Evolutionary conservation across 116 monocot genomes (phyloP).

Genomic region (Iris pallida): DNA sequence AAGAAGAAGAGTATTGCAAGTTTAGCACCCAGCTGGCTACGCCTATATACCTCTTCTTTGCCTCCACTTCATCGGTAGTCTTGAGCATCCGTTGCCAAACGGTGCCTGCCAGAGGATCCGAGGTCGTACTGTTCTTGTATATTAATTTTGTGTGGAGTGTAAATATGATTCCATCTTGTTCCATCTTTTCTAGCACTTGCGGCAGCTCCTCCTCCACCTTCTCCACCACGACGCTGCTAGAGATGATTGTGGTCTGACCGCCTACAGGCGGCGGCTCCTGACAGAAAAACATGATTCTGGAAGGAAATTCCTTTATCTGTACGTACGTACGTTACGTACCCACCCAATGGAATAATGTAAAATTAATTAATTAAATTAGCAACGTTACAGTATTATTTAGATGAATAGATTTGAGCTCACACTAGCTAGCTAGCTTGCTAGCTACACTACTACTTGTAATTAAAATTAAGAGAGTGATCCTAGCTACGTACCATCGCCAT

Average conservation of each 20-base stretch:
- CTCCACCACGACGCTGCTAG: constrained; percentile 5
- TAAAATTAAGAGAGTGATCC: no score
- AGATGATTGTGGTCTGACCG: constrained; percentile 9
- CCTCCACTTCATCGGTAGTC: constrained; percentile 15
- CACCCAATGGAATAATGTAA: no score
- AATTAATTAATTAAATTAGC: no score
- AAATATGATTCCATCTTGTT: background rate
- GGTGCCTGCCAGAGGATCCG: background rate
- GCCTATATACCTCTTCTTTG: constrained; percentile 28
- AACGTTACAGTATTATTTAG: no score
- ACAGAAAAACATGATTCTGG: constrained; percentile 7
- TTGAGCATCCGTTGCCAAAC: constrained; percentile 33
- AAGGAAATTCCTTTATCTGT: constrained; percentile 5
- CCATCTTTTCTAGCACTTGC: background rate
- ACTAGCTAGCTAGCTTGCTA: no score
- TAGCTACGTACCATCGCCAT: constrained; percentile 20
- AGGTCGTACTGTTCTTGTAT: background rate
- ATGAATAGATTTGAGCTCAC: no score
- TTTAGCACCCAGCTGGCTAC: no score
- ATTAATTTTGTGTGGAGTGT: background rate
- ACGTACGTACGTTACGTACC: no score
- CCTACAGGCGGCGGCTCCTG: background rate
- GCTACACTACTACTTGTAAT: no score
- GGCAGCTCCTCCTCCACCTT: constrained; percentile 7
- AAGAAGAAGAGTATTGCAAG: no score